phyloP scores from a whole-genome alignment of 2,329 filamentous ascomycete species.

The Harringtonia aguacate region DNA sequence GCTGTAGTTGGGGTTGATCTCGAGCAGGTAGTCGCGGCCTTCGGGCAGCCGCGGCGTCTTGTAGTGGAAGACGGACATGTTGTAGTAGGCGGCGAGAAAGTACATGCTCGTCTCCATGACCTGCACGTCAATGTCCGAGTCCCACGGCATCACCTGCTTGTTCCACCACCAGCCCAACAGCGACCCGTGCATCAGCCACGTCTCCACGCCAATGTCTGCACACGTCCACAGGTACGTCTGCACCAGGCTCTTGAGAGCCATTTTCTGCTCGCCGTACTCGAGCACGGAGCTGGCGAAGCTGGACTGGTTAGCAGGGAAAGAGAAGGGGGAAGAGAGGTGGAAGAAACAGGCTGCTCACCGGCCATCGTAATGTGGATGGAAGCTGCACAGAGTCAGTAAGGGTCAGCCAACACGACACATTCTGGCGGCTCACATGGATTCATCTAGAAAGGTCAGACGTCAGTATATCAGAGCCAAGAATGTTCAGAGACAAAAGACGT shows the following conservation, averaged over 20 bases:
- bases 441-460: slow-evolving; percentile 6
- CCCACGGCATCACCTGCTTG: slow-evolving; percentile 54
- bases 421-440: slow-evolving; percentile 10
- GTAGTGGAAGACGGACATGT: slow-evolving; percentile 41
- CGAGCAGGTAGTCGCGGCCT: slow-evolving; percentile 35
- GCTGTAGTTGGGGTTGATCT: slow-evolving; percentile 32
- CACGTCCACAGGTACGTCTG: slow-evolving; percentile 64
- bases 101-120: slow-evolving; percentile 55
- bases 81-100: slow-evolving; percentile 56
- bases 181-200: slow-evolving; percentile 80
- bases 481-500: slow-evolving; percentile 4
- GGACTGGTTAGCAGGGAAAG: neutral
- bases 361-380: slow-evolving; percentile 6
- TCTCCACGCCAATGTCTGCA: slow-evolving; percentile 55
- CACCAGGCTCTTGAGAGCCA: slow-evolving; percentile 55
- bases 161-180: slow-evolving; percentile 86
- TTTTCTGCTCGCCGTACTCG: slow-evolving; percentile 43
- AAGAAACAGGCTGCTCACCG: slow-evolving; percentile 3
- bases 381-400: neutral
- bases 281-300: slow-evolving; percentile 29
- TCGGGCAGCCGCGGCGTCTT: slow-evolving; percentile 25
- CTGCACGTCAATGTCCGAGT: slow-evolving; percentile 68
- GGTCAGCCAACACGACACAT: neutral
- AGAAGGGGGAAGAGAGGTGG: slow-evolving; percentile 5
- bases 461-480: neutral